Percentiles rank a stretch among this genome's conserved stretches.
Evolutionary conservation across 2,329 filamentous ascomycete genomes (phyloP).

Genomic region (Pseudocercospora vitis): DNA sequence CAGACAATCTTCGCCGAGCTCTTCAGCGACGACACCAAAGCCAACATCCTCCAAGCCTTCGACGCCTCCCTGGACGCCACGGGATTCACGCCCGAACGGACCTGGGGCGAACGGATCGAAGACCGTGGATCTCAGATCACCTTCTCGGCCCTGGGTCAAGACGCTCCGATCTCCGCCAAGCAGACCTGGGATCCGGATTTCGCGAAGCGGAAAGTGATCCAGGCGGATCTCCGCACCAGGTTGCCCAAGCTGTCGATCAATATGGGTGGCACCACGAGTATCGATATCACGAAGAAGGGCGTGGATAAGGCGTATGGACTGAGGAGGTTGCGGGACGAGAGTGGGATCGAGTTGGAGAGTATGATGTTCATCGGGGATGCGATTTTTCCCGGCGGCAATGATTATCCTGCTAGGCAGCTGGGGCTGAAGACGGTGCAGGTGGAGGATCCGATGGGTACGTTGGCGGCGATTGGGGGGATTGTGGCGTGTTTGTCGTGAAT

Average conservation of each 20-base stretch:
- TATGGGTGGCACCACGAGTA: conserved; percentile 45
- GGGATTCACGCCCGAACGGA: conserved; percentile 42
- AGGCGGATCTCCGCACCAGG: conserved; percentile 39
- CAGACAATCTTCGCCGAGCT: conserved; percentile 42
- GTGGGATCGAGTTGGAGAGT: conserved; percentile 40
- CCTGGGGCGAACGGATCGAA: conserved; percentile 45
- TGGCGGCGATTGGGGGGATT: conserved; percentile 31
- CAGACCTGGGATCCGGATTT: conserved; percentile 45
- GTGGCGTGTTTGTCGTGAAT: conserved; percentile 24
- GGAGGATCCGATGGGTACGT: conserved; percentile 30
- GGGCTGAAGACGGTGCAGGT: conserved; percentile 33
- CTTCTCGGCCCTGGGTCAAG: conserved; percentile 45
- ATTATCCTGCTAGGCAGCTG: conserved; percentile 41
- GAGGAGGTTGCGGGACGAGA: conserved; percentile 31
- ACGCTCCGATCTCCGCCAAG: conserved; percentile 42
- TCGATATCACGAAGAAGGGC: conserved; percentile 44
- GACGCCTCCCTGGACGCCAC: conserved; percentile 39
- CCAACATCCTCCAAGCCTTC: conserved; percentile 32
- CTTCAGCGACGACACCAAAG: conserved; percentile 35
- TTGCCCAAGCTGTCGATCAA: conserved; percentile 44
- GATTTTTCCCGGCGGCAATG: conserved; percentile 45
- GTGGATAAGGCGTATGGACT: conserved; percentile 41
- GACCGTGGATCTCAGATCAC: conserved; percentile 47
- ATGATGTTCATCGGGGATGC: conserved; percentile 48
- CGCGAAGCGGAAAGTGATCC: conserved; percentile 43